Evolutionary conservation across 2,329 filamentous ascomycete genomes (phyloP).

Genomic region (Scytalidium lignicola): DNA sequence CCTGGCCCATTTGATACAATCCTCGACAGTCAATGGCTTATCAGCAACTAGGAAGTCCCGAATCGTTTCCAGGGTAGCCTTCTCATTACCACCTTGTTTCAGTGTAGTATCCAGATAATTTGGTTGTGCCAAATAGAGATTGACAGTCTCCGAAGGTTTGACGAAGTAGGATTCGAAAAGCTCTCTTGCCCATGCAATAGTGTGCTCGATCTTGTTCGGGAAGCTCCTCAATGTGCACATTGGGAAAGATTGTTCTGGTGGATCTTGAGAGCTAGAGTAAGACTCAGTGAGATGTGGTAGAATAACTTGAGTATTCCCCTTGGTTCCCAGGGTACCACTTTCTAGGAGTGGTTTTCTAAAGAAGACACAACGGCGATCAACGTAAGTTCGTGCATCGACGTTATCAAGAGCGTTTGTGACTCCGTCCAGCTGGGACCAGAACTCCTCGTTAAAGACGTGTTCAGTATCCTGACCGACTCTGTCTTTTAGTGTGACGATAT

Average conservation of each 20-base stretch:
- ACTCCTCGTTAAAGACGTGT: slow-evolving; percentile 86
- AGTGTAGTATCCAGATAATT: slow-evolving; percentile 83
- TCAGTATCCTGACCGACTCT: slow-evolving; percentile 90
- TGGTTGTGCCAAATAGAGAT: slow-evolving; percentile 85
- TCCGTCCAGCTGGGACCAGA: slow-evolving; percentile 82
- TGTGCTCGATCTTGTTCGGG: slow-evolving; percentile 97
- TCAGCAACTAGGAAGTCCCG: slow-evolving; percentile 87
- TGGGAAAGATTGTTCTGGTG: slow-evolving; percentile 96
- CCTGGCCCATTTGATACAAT: slow-evolving; percentile 94
- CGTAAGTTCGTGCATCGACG: slow-evolving; percentile 92
- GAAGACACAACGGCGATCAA: slow-evolving; percentile 94
- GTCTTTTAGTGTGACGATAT: slow-evolving; percentile 82
- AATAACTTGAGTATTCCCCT: slow-evolving; percentile 96
- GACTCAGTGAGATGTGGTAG: slow-evolving; percentile 90
- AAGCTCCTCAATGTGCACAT: slow-evolving; percentile 98
- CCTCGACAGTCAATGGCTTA: slow-evolving; percentile 86
- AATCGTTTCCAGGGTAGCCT: slow-evolving; percentile 85
- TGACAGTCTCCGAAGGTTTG: slow-evolving; percentile 88
- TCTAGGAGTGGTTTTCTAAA: slow-evolving; percentile 96
- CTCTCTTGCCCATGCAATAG: slow-evolving; percentile 96
- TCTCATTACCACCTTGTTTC: slow-evolving; percentile 93
- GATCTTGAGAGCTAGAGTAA: slow-evolving; percentile 95
- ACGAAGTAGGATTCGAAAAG: slow-evolving; percentile 93
- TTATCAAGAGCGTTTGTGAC: slow-evolving; percentile 98
- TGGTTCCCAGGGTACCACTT: slow-evolving; percentile 96